These are phyloP conservation scores for Hypomyces perniciosus DNA, from an alignment of 2,329 filamentous ascomycete genomes.

Conservation along the genomic window DNA sequence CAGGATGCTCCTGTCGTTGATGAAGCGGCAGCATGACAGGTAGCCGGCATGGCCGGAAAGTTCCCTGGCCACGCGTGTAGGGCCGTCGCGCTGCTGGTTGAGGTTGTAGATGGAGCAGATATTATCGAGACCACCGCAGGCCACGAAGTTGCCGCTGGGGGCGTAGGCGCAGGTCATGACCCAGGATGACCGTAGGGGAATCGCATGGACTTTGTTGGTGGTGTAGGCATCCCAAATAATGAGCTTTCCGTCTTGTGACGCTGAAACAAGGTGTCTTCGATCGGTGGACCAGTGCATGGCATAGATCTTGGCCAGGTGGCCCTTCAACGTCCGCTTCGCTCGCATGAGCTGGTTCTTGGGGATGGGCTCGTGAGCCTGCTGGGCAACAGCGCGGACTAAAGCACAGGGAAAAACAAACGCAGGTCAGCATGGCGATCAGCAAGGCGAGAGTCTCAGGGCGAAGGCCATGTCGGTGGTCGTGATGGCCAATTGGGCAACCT, in stretches of 20 bases:
- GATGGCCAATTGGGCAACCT: constrained; percentile 40
- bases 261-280: constrained; percentile 91
- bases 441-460: not conserved
- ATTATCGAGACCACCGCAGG: constrained; percentile 97
- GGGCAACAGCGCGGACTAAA: constrained; percentile 83
- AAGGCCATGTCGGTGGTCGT: constrained; percentile 9
- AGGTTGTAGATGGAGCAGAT: constrained; percentile 99
- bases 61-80: constrained; percentile 90
- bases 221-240: constrained; percentile 99
- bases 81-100: constrained; percentile 89
- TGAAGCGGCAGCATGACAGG: constrained; percentile 96
- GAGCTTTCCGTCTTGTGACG: constrained; percentile 97
- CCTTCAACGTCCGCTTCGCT: constrained; percentile 92
- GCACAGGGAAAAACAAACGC: not conserved
- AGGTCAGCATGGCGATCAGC: constrained; percentile 20
- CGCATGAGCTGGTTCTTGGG: constrained; percentile 93
- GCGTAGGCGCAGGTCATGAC: constrained; percentile 99
- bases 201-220: constrained; percentile 98
- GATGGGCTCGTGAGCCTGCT: constrained; percentile 85
- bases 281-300: constrained; percentile 99
- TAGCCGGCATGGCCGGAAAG: constrained; percentile 96
- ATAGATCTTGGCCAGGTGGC: constrained; percentile 98
- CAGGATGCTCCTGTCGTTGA: constrained; percentile 95
- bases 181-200: constrained; percentile 95
- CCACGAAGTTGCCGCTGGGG: constrained; percentile 95